Percentiles rank a stretch among this genome's conserved stretches.
Evolutionary conservation across 345 rosid genomes (phyloP).

Genomic region (Bretschneidera sinensis): DNA sequence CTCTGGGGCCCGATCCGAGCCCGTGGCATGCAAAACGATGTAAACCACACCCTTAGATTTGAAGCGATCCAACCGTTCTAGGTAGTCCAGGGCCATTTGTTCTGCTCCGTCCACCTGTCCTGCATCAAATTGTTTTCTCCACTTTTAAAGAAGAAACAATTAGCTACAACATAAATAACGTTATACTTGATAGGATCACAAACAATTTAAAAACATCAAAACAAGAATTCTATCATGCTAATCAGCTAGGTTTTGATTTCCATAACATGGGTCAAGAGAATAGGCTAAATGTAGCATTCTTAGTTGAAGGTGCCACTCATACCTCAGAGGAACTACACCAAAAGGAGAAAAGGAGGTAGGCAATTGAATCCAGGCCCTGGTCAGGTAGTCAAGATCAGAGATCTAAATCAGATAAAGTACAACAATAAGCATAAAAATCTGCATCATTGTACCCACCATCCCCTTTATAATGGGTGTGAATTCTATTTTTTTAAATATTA

Average conservation of each 20-base stretch:
- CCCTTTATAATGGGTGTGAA: too few relatives aligned
- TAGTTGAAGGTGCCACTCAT: not conserved
- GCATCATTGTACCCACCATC: too few relatives aligned
- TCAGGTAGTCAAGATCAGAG: slow-evolving; percentile 13
- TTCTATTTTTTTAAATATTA: too few relatives aligned
- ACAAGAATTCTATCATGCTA: not conserved
- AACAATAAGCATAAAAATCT: not conserved
- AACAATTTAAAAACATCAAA: slow-evolving; percentile 3
- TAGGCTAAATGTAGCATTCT: slow-evolving; percentile 13
- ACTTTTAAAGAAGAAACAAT: slow-evolving; percentile 15
- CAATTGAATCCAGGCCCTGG: slow-evolving; percentile 15
- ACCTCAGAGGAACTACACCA: slow-evolving; percentile 7
- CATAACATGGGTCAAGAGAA: not conserved
- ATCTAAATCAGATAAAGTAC: slow-evolving; percentile 16
- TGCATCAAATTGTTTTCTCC: too few relatives aligned
- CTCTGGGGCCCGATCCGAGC: too few relatives aligned
- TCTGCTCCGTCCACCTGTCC: too few relatives aligned
- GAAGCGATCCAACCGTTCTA: too few relatives aligned
- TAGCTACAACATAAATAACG: slow-evolving; percentile 1
- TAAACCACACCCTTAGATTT: too few relatives aligned
- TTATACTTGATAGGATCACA: slow-evolving; percentile 12
- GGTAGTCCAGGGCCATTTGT: too few relatives aligned
- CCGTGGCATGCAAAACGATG: too few relatives aligned
- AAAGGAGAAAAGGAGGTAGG: slow-evolving; percentile 3
- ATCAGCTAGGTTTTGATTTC: not conserved